These are phyloP conservation scores for Teratosphaeria epicoccoides DNA, from an alignment of 2,329 filamentous ascomycete species.

Conservation along the genomic window DNA sequence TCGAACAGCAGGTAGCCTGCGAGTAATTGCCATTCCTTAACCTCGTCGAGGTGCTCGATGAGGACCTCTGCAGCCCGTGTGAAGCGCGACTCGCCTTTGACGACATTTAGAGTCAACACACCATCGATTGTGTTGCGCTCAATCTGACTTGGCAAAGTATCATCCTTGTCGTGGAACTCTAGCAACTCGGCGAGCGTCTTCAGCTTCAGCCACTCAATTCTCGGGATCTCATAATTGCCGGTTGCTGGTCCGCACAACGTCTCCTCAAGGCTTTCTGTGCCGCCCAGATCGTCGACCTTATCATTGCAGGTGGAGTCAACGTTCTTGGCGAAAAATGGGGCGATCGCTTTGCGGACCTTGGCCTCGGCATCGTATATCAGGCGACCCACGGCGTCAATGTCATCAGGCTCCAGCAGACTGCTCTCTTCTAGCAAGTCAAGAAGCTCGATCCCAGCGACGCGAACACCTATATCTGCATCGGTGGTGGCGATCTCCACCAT, in stretches of 20 bases:
- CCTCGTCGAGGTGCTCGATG: constrained; percentile 69
- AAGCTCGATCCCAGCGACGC: constrained; percentile 68
- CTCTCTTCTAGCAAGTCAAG: constrained; percentile 72
- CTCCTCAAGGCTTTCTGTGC: constrained; percentile 66
- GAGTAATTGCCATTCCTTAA: constrained; percentile 78
- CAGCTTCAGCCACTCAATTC: constrained; percentile 77
- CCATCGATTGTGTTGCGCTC: constrained; percentile 30
- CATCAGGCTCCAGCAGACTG: constrained; percentile 79
- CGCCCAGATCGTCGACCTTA: constrained; percentile 74
- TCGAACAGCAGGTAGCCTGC: constrained; percentile 88
- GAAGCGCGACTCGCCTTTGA: constrained; percentile 66
- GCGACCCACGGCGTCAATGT: constrained; percentile 79
- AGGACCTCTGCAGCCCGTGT: constrained; percentile 76
- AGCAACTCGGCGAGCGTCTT: constrained; percentile 84
- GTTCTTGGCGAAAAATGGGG: constrained; percentile 80
- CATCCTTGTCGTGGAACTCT: constrained; percentile 61
- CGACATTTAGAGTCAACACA: constrained; percentile 46
- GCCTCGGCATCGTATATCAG: constrained; percentile 82
- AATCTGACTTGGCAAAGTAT: constrained; percentile 37
- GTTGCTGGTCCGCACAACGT: constrained; percentile 62
- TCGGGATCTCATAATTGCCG: constrained; percentile 49
- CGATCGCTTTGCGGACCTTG: constrained; percentile 76
- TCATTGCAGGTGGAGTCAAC: constrained; percentile 70
- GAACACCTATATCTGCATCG: constrained; percentile 71
- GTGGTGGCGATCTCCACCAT: constrained; percentile 86